A percentile compares a stretch with the other conserved stretches of the same genome.
Evolutionary conservation across 176 grass and related monocot genomes (phyloP).

Genomic region (Zea luxurians): DNA sequence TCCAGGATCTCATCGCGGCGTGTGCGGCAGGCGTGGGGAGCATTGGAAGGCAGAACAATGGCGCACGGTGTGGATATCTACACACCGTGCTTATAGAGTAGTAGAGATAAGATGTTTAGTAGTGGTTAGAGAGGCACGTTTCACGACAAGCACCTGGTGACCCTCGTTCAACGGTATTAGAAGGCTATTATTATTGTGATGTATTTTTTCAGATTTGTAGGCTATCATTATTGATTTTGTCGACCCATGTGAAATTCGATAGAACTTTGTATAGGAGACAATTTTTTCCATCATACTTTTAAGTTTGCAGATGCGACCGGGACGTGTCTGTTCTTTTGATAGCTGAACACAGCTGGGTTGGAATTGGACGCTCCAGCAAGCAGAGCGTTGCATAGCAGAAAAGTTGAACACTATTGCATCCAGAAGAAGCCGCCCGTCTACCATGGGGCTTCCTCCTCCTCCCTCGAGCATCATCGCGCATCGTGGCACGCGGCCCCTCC

Average conservation of each 20-base stretch:
- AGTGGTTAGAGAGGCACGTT: conserved; percentile 22
- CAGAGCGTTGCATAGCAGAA: neutral
- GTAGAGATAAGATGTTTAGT: no score
- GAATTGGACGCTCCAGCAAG: neutral
- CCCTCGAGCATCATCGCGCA: no score
- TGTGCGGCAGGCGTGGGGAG: no score
- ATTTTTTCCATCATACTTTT: neutral
- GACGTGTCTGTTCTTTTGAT: neutral
- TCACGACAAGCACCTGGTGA: conserved; percentile 21
- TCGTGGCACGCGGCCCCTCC: no score
- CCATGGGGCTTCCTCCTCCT: no score
- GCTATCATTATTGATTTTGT: neutral
- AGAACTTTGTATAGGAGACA: neutral
- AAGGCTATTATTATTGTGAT: neutral
- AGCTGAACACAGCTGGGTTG: neutral
- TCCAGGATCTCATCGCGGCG: no score
- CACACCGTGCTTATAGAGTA: no score
- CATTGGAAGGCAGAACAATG: no score
- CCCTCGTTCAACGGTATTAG: no score
- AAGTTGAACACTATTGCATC: neutral
- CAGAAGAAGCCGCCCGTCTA: no score
- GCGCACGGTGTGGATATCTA: no score
- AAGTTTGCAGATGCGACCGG: neutral
- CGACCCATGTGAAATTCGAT: neutral
- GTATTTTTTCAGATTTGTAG: neutral